Conservation (phyloP, 2,329 filamentous ascomycete species). For the Rhexocercosporidium sp. region DNA sequence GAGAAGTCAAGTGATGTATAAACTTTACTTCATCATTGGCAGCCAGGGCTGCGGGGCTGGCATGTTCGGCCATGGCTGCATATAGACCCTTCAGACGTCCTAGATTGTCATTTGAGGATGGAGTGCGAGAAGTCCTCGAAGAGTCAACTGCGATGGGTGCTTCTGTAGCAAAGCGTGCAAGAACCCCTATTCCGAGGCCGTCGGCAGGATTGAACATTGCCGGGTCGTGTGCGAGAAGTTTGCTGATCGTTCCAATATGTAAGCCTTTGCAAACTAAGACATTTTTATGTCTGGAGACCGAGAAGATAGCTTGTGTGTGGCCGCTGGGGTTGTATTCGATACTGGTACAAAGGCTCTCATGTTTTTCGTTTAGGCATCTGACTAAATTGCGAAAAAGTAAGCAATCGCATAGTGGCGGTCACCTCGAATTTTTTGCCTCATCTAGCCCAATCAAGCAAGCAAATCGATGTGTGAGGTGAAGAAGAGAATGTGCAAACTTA, state of each 20-base stretch:
- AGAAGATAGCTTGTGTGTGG: background rate
- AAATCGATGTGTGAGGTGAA: background rate
- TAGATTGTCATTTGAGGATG: background rate
- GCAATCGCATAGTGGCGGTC: background rate
- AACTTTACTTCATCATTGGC: background rate
- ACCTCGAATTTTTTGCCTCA: background rate
- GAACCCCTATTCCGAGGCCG: background rate
- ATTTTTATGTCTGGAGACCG: background rate
- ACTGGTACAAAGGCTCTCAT: background rate
- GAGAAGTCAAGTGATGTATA: background rate
- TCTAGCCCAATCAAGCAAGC: background rate
- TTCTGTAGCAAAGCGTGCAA: background rate
- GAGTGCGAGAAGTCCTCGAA: background rate
- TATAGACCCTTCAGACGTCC: background rate
- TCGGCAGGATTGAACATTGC: background rate
- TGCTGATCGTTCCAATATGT: background rate
- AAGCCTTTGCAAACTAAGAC: background rate
- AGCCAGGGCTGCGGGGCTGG: background rate
- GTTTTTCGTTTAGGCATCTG: background rate
- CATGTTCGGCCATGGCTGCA: background rate
- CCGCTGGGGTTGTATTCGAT: background rate
- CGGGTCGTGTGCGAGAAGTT: background rate
- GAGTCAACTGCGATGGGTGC: background rate
- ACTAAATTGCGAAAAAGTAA: background rate
- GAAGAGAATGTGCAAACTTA: background rate